Conservation (phyloP, 139 green algal species). For the Tetradesmus lagerheimii region DNA sequence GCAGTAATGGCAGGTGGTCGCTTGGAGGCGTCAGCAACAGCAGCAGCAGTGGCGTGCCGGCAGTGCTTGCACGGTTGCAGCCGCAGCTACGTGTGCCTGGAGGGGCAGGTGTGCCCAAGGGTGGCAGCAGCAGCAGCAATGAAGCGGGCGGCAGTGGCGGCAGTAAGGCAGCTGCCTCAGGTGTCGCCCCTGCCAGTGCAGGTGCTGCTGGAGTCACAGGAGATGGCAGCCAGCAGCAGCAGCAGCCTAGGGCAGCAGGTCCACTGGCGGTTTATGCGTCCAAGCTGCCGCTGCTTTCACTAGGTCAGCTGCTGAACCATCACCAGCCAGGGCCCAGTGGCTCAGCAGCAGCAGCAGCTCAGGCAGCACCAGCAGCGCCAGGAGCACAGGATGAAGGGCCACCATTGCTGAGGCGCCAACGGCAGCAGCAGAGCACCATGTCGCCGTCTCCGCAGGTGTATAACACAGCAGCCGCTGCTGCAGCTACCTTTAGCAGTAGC, state of each 20-base stretch:
- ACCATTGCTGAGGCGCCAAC: not conserved
- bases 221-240: not conserved
- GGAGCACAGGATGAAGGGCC: not conserved
- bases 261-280: not conserved
- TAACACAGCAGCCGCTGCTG: not conserved
- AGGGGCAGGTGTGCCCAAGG: not conserved
- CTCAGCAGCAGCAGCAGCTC: not conserved
- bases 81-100: not conserved
- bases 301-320: not conserved
- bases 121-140: not conserved
- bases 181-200: not conserved
- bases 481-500: not conserved
- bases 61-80: not conserved
- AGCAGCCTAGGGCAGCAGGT: not conserved
- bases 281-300: not conserved
- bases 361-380: not conserved
- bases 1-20: not conserved
- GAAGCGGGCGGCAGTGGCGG: not conserved
- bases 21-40: not conserved
- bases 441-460: not conserved
- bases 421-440: not conserved
- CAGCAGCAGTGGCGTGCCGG: not conserved
- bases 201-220: too few relatives aligned
- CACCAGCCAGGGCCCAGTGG: not conserved
- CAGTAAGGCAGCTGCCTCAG: not conserved